These are phyloP conservation scores for Didymellaceae sp. DNA, from an alignment of 2,329 filamentous ascomycete species.

Conservation along the genomic window DNA sequence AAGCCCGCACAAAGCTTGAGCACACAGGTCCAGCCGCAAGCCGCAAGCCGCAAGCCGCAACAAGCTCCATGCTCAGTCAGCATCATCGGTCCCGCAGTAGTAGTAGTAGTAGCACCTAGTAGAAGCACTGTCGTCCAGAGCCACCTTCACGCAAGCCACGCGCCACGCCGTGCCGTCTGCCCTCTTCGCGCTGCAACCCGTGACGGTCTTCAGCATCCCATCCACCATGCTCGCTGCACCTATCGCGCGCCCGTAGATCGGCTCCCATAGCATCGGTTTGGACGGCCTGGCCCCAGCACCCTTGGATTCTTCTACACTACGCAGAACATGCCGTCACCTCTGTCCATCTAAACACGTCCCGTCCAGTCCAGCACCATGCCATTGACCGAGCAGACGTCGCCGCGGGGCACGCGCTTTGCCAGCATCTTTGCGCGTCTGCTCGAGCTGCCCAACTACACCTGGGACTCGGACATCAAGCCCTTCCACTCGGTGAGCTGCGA, in stretches of 20 bases:
- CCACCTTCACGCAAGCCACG: too few species aligned
- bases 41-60: background rate
- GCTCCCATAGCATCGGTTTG: constrained; percentile 2
- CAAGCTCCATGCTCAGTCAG: constrained; percentile 11
- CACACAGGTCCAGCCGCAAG: background rate
- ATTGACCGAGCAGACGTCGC: constrained; percentile 17
- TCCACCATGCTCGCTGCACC: background rate
- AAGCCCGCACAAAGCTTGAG: background rate
- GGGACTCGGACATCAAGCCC: constrained; percentile 51
- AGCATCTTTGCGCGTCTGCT: constrained; percentile 45
- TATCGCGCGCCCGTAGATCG: constrained; percentile 1
- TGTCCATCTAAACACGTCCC: background rate
- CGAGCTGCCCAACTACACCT: constrained; percentile 50
- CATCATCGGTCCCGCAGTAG: constrained; percentile 14
- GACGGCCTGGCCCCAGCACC: constrained; percentile 6
- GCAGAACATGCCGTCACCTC: constrained; percentile 6
- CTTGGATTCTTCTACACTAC: background rate
- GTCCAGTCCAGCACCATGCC: constrained; percentile 25
- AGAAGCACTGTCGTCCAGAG: too few species aligned
- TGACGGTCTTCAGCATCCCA: background rate
- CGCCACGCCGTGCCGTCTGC: background rate
- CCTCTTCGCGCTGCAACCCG: too few species aligned
- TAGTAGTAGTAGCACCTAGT: too few species aligned
- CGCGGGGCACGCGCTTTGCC: constrained; percentile 33
- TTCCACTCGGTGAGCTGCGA: constrained; percentile 54